phyloP scores from a whole-genome alignment of 1,284 basidiomycete species.

The Tilletia caries region DNA sequence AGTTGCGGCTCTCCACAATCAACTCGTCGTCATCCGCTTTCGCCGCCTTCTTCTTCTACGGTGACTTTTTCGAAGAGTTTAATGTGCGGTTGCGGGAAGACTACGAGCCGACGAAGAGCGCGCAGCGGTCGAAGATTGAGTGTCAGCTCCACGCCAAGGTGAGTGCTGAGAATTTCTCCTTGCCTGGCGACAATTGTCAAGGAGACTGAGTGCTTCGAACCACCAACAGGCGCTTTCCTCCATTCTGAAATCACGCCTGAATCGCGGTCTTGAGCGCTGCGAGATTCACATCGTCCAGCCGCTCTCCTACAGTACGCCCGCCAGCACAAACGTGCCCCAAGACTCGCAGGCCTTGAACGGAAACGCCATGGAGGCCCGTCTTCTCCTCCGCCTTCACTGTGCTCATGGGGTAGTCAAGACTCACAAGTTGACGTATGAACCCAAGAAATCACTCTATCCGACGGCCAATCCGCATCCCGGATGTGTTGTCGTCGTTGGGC shows the following conservation, averaged over 20 bases:
- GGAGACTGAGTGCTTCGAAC: not conserved
- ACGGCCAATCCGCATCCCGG: not conserved
- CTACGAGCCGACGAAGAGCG: not conserved
- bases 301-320: not conserved
- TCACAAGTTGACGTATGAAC: conserved; percentile 7
- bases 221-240: not conserved
- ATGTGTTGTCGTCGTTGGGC: not conserved
- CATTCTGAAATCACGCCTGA: not conserved
- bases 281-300: conserved; percentile 9
- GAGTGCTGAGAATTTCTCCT: not conserved
- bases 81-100: not conserved
- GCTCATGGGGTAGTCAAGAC: conserved; percentile 13
- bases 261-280: conserved; percentile 5
- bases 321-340: not conserved
- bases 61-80: not conserved
- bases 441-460: conserved; percentile 3
- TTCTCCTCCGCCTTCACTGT: conserved; percentile 3
- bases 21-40: conserved; percentile 12
- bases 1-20: conserved; percentile 6
- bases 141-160: conserved; percentile 15
- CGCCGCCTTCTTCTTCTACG: conserved; percentile 12
- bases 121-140: not conserved
- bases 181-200: not conserved
- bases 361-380: not conserved
- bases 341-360: not conserved